These are phyloP conservation scores for Geotrichum candidum DNA, from an alignment of 1,139 yeast species.

Conservation along the genomic window DNA sequence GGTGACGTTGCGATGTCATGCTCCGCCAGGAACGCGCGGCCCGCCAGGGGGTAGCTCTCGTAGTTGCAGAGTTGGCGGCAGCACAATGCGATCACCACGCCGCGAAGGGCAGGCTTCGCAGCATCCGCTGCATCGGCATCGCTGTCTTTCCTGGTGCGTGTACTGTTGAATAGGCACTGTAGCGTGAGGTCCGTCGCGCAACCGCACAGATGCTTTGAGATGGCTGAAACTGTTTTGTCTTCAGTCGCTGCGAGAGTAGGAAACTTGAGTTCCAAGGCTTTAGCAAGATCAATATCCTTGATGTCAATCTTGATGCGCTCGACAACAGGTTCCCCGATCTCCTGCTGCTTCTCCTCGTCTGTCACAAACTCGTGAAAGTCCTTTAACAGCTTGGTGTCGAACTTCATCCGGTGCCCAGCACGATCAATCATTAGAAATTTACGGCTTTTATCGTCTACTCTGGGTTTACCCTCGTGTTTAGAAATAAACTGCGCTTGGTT, in stretches of 20 bases:
- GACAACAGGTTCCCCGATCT: conserved; percentile 35
- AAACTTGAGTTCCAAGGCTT: conserved; percentile 34
- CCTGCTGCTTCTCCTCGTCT: conserved; percentile 1
- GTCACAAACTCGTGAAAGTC: conserved; percentile 40
- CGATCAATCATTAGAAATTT: conserved; percentile 69
- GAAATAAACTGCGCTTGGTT: conserved; percentile 40
- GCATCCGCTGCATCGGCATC: conserved; percentile 16
- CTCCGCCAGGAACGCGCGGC: conserved; percentile 35
- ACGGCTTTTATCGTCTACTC: conserved; percentile 7
- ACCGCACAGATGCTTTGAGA: conserved; percentile 88
- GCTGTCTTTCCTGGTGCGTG: background rate
- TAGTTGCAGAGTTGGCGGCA: conserved; percentile 81
- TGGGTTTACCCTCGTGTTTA: conserved; percentile 4
- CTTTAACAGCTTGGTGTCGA: conserved; percentile 59
- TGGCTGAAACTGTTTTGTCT: conserved; percentile 42
- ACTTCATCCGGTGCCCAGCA: conserved; percentile 70
- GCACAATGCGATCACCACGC: conserved; percentile 84
- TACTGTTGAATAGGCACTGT: conserved; percentile 52
- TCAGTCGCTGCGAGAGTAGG: background rate
- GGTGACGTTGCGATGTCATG: conserved; percentile 24
- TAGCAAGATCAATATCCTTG: conserved; percentile 58
- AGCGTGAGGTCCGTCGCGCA: conserved; percentile 87
- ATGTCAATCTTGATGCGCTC: conserved; percentile 66
- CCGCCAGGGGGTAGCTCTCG: conserved; percentile 45
- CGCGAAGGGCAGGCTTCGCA: conserved; percentile 37